Evolutionary conservation across 495 filamentous ascomycete genomes (phyloP), one percentile per base, ranked within the genome.

Genomic region (Neurospora hispaniola): DNA sequence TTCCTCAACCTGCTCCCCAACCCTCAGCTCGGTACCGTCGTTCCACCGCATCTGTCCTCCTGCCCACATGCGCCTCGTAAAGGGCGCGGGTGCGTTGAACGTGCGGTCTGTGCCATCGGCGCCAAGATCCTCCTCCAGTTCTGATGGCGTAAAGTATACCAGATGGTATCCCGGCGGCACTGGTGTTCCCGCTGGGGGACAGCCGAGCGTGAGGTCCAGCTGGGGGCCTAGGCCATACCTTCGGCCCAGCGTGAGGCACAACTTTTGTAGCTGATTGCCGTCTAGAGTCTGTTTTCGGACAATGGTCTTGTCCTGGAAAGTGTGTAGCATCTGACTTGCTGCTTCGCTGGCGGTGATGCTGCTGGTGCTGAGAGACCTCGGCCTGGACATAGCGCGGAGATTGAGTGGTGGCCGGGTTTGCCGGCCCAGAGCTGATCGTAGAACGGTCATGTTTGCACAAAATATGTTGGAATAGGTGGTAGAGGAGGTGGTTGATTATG

Each of bases 21-120:
- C 83, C 11, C 72, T 70, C 43, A 75, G 23, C 5, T 46, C 54
- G 14, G 16, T 16, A 8, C 27, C 69, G 3, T 44, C 69, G 12
- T 18, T 38, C 88, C 87, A 90, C n/a, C 76, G 70, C 35, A 90
- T 82, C 72, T 86, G 81, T 0, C 90, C 90, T 27, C 89, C 90
- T 2, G 90, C 89, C 90, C 90, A 91, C 89, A 92, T 91, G 16
- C 90, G 86, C 31, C 89, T 79, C 6, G 87, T 90, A 70, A 89
- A 92, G 0, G 89, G 88, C 9, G 79, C 66, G 0, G 85, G 82
- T 0, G 90, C 86, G 71, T 88, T 90, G 74, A 89, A 90, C 0
- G 84, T 85, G 1, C 78, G 75, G 79, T 91, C 90, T 18, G 88
- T 89, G 44, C 89, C 89, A 80, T 92, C 90, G 4, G 73, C 72